Base-by-base conservation (phyloP, 2,329 filamentous ascomycete genomes). In the Cladorrhinum sp. region DNA sequence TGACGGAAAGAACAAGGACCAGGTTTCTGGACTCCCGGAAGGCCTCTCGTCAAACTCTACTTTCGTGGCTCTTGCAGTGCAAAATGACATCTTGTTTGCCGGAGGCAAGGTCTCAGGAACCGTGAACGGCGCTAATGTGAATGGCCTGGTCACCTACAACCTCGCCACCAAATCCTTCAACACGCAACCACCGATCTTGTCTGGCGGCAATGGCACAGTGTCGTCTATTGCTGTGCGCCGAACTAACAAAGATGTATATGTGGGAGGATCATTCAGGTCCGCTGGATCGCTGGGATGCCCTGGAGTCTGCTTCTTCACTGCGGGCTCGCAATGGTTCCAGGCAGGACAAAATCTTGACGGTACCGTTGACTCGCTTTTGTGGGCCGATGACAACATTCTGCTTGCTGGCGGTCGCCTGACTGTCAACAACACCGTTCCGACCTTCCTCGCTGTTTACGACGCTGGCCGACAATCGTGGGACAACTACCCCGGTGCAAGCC, bases 261-360 rank as follows among this genome's bases (percentile, higher is more conserved):
- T 99, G 29, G 93, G 89, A 38, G 95, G 95, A 29, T 85, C 84
- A 9, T 99, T 98, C 70, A 79, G 85, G n/a, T 85, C 84, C 29
- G 95, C 92, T 18, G 95, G 95, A 25, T 88, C 89, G 3, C 82
- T 98, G 27, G 87, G 85, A 48, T 99, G 95, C 72, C 86, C 89
- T 2, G 87, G 85, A 51, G 84, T 99, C 23, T 99, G 95, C 75
- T 79, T 89, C 61, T 96, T 90, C 76, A 85, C 87, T 1, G 78
- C 84, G 7, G 81, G 81, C 3, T 83, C 81, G 13, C 88, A 93
- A 69, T 99, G 93, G 93, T 89, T 82, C 68, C 85, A 89, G 38
- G 90, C 92, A 13, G 92, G 92, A 8, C 84, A 82, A 50, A 87
- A 84, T 59, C 75, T 98, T 16, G 78, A 78, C 52, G 93, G 95